Evolutionary conservation across 1,139 yeast genomes (phyloP).

Genomic region (Yamadazyma triangularis): DNA sequence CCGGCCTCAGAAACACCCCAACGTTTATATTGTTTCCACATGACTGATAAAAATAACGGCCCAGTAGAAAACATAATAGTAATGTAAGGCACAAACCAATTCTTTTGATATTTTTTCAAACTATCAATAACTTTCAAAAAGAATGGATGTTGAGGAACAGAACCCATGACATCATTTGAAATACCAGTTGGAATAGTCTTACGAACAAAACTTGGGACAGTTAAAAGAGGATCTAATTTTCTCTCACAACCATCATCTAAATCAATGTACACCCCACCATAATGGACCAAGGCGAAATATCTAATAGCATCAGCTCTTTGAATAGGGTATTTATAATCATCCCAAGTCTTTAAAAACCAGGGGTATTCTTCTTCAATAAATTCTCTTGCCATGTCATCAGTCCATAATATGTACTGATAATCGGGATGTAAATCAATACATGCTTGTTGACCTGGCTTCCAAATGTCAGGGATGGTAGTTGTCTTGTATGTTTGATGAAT

Average conservation of each 20-base stretch:
- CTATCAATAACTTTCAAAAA: slow-evolving; percentile 66
- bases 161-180: slow-evolving; percentile 90
- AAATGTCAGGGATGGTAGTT: slow-evolving; percentile 67
- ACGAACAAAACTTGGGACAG: slow-evolving; percentile 81
- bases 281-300: slow-evolving; percentile 76
- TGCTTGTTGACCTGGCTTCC: slow-evolving; percentile 74
- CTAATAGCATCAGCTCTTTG: slow-evolving; percentile 92
- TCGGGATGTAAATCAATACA: slow-evolving; percentile 81
- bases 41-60: slow-evolving; percentile 77
- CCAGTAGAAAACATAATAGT: slow-evolving; percentile 96
- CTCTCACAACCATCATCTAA: slow-evolving; percentile 85
- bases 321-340: slow-evolving; percentile 72
- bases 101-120: slow-evolving; percentile 57
- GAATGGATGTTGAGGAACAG: slow-evolving; percentile 84
- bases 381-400: slow-evolving; percentile 77
- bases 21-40: slow-evolving; percentile 84
- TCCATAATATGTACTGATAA: slow-evolving; percentile 85
- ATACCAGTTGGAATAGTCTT: slow-evolving; percentile 89
- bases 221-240: slow-evolving; percentile 70
- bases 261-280: slow-evolving; percentile 89
- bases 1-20: slow-evolving; percentile 67
- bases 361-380: slow-evolving; percentile 76
- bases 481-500: slow-evolving; percentile 92
- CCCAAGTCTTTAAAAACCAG: slow-evolving; percentile 83
- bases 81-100: slow-evolving; percentile 80